phyloP scores from a whole-genome alignment of 2,329 filamentous ascomycete species.

The Mollisia scopiformis region DNA sequence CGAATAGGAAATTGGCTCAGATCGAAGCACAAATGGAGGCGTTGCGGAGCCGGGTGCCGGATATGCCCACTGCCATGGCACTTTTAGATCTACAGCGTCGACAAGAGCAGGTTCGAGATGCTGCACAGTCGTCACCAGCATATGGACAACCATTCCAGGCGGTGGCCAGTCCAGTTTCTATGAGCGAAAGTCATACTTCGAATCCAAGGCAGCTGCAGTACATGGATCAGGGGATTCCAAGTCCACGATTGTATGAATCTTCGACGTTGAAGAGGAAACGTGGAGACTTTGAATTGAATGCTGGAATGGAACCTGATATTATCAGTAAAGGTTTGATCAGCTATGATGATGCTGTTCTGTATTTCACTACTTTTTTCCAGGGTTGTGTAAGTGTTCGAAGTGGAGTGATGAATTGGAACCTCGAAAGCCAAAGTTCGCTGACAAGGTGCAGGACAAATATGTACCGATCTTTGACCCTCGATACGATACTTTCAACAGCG shows the following conservation, averaged over 20 bases:
- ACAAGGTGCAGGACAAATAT: slow-evolving; percentile 41
- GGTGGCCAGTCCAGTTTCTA: slow-evolving; percentile 4
- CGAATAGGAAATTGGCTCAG: slow-evolving; percentile 17
- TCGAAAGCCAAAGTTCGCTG: no score
- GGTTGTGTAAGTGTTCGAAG: slow-evolving; percentile 21
- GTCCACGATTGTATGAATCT: not conserved
- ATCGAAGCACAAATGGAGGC: slow-evolving; percentile 16
- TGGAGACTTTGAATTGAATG: slow-evolving; percentile 19
- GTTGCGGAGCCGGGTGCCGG: slow-evolving; percentile 8
- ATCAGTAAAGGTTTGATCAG: slow-evolving; percentile 21
- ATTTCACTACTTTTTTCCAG: slow-evolving; percentile 26
- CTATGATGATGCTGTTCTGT: slow-evolving; percentile 19
- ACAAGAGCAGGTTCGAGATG: not conserved
- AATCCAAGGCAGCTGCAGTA: not conserved
- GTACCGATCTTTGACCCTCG: slow-evolving; percentile 50
- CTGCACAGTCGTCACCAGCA: not conserved
- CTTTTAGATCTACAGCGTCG: slow-evolving; percentile 1
- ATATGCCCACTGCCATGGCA: slow-evolving; percentile 7
- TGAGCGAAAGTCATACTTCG: not conserved
- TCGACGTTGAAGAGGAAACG: slow-evolving; percentile 14
- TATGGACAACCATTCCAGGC: not conserved
- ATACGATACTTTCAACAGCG: slow-evolving; percentile 48
- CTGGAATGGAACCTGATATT: slow-evolving; percentile 11
- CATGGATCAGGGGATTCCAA: not conserved
- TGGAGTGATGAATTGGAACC: not conserved